Evolutionary conservation across 306 rosid genomes (phyloP), one percentile per base, ranked within the genome.

Genomic region (Cucumis hystrix): DNA sequence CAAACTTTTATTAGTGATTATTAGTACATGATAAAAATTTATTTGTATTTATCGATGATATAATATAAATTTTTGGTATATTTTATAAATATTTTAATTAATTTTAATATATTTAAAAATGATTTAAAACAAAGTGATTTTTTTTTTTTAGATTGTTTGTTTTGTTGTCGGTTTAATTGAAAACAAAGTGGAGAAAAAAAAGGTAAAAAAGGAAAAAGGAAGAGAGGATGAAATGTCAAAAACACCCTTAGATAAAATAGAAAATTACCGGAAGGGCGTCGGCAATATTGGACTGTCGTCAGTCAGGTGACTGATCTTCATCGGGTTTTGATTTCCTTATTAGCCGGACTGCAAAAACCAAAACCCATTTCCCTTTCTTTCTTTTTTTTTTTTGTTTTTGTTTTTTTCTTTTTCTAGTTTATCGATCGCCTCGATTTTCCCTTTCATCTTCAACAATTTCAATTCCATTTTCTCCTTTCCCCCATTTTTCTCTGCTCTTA

Each of bases 201-300:
- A 23, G 25, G 25, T 23, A 23, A 23, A 23, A n/a, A 10, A n/a
- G 4, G 7, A 35, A 17, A 11, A 40, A 35, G 0, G 7, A 21
- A 12, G 25, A 12, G 10, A 28, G 13, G 3, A 4, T 47, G 76
- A 52, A 73, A 73, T 52, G 3, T 52, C 63, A 52, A 33, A 6
- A 17, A 17, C 30, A 9, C 23, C 63, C 63, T 73, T 1, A 0
- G 0, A 30, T 11, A 73, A 52, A 30, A 52, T 4, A 0, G 61
- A 52, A 51, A 18, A 28, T 54, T 52, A 10, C 47, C 2, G 30
- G 14, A 73, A 52, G 77, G 77, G 47, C 49, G 77, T 73, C 61
- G 77, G 77, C 77, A 73, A 49, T 30, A 51, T 65, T 52, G 62
- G 30, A 47, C 76, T 71, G 77, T 62, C 77, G 77, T 52, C 63